These are phyloP conservation scores for Sporothrix inflata DNA, from an alignment of 2,329 filamentous ascomycete species.

Conservation along the genomic window DNA sequence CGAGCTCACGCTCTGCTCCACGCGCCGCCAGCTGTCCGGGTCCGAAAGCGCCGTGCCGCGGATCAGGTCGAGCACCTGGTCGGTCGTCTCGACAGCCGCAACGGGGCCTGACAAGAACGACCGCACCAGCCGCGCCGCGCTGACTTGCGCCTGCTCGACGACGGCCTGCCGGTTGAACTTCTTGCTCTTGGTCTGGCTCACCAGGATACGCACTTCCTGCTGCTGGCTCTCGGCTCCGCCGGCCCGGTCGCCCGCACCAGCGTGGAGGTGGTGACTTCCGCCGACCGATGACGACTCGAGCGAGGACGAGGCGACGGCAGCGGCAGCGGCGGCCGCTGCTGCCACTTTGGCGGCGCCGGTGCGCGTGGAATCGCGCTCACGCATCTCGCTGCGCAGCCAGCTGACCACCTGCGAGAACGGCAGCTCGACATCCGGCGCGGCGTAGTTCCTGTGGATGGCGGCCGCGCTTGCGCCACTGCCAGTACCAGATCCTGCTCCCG, in stretches of 20 bases:
- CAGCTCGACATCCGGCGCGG: slow-evolving; percentile 71
- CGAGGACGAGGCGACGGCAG: slow-evolving; percentile 38
- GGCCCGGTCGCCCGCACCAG: slow-evolving; percentile 20
- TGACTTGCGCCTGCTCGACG: slow-evolving; percentile 73
- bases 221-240: slow-evolving; percentile 37
- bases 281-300: slow-evolving; percentile 28
- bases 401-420: slow-evolving; percentile 71
- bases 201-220: slow-evolving; percentile 82
- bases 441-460: slow-evolving; percentile 62
- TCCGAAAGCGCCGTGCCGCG: slow-evolving; percentile 75
- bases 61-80: slow-evolving; percentile 78
- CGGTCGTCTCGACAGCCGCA: slow-evolving; percentile 83
- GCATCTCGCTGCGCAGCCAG: slow-evolving; percentile 81
- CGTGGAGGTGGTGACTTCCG: slow-evolving; percentile 36
- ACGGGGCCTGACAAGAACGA: slow-evolving; percentile 78
- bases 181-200: slow-evolving; percentile 81
- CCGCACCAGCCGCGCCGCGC: slow-evolving; percentile 65
- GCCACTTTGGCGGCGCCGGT: slow-evolving; percentile 34
- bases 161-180: slow-evolving; percentile 89
- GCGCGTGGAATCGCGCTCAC: slow-evolving; percentile 55
- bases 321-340: slow-evolving; percentile 26
- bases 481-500: background rate
- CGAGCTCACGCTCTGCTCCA: slow-evolving; percentile 76
- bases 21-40: slow-evolving; percentile 77
- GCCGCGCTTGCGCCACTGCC: background rate